phyloP scores from a whole-genome alignment of 768 basidiomycete genomes.

The Hysterangium stoloniferum region DNA sequence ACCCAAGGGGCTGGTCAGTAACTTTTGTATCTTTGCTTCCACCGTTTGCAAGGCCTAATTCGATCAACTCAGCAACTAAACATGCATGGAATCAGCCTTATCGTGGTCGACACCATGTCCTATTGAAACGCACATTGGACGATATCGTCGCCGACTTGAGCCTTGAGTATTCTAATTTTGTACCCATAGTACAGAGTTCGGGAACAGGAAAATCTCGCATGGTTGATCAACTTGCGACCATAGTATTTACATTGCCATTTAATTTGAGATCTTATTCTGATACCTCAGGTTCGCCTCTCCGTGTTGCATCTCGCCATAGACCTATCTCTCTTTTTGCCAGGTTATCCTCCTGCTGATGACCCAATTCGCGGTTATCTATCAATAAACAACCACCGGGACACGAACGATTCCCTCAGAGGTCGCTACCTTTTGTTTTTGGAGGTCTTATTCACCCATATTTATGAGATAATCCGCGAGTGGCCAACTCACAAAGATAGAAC shows the following conservation, averaged over 20 bases:
- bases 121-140: too few relatives aligned
- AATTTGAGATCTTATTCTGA: constrained; percentile 15
- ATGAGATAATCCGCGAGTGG: too few relatives aligned
- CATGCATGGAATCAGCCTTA: too few relatives aligned
- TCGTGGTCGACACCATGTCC: too few relatives aligned
- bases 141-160: too few relatives aligned
- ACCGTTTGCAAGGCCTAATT: too few relatives aligned
- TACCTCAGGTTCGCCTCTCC: not conserved
- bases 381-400: too few relatives aligned
- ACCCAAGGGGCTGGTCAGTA: too few relatives aligned
- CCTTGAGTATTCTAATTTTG: constrained; percentile 3
- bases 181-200: constrained; percentile 9
- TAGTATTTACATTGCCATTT: constrained; percentile 21
- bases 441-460: not conserved
- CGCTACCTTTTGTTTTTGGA: not conserved
- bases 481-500: too few relatives aligned
- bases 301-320: not conserved
- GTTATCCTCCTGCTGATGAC: not conserved
- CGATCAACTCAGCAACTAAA: too few relatives aligned
- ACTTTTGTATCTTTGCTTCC: too few relatives aligned
- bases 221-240: constrained; percentile 19
- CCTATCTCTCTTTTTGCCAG: not conserved
- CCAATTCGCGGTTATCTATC: not conserved
- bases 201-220: constrained; percentile 25
- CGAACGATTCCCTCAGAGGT: too few relatives aligned